phyloP scores from a whole-genome alignment of 1,284 basidiomycete genomes.

The Cryptococcus sp. region DNA sequence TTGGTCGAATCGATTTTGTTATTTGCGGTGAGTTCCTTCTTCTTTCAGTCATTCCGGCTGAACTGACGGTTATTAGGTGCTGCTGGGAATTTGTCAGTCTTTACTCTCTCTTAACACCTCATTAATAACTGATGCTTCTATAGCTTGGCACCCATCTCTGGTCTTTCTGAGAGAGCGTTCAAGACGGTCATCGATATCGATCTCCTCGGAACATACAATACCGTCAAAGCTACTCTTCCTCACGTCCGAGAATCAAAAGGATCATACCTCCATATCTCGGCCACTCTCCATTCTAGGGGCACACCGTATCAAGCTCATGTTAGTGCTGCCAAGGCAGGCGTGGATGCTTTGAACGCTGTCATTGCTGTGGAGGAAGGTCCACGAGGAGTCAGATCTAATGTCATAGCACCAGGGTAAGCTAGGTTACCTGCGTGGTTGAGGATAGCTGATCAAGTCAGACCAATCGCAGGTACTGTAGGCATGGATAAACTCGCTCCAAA shows the following conservation, averaged over 20 bases:
- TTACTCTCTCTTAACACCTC: no score
- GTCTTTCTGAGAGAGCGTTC: slow-evolving; percentile 81
- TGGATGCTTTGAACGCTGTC: slow-evolving; percentile 80
- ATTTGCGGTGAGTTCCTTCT: slow-evolving; percentile 67
- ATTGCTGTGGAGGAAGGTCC: slow-evolving; percentile 92
- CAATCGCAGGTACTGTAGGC: slow-evolving; percentile 81
- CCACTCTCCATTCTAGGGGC: slow-evolving; percentile 84
- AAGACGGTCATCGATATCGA: slow-evolving; percentile 92
- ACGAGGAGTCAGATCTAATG: slow-evolving; percentile 86
- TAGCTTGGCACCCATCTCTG: slow-evolving; percentile 68
- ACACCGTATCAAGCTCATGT: slow-evolving; percentile 91
- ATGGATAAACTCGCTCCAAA: slow-evolving; percentile 63
- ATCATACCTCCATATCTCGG: slow-evolving; percentile 84
- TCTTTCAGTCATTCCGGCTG: background rate
- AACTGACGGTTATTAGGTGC: slow-evolving; percentile 56
- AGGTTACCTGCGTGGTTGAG: background rate
- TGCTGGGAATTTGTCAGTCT: slow-evolving; percentile 74
- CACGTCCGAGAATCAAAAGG: slow-evolving; percentile 68
- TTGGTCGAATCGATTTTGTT: slow-evolving; percentile 89
- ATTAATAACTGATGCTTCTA: slow-evolving; percentile 15
- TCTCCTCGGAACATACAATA: slow-evolving; percentile 88
- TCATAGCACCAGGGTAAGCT: slow-evolving; percentile 69
- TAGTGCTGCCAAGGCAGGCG: slow-evolving; percentile 88
- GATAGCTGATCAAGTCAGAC: slow-evolving; percentile 37
- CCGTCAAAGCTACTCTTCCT: slow-evolving; percentile 81